Base-by-base conservation (phyloP, 2,329 filamentous ascomycete species). In the Verticillium longisporum region DNA sequence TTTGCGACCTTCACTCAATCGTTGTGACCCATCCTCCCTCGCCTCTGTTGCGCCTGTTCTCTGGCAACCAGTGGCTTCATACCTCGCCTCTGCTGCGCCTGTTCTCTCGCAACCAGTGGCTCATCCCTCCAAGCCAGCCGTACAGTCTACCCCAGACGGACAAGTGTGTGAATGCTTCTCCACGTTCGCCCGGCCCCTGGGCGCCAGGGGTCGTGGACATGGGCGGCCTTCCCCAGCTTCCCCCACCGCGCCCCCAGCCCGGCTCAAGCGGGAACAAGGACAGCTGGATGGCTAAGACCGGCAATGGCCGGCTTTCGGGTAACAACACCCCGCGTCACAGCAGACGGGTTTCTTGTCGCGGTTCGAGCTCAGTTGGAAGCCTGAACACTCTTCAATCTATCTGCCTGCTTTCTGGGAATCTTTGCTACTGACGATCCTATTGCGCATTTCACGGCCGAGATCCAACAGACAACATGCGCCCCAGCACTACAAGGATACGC, bases 221-320 rank as follows among this genome's bases (percentile, higher is more conserved):
- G 36, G 36, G 36, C 36, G 13, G 15, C 45, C 18, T 50, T 37
- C 55, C 32, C 55, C 55, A 56, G 32, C 34, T 56, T 37, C 55
- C 55, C 55, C 33, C 37, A 56, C 32, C 33, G 33, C 55, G 33
- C 55, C 55, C 54, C 55, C 32, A 36, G 55, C 32, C 55, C 55
- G 55, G 55, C 55, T 55, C 54, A 55, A 33, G 55, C 32, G 55
- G 55, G 34, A 50, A 7, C 15, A 37, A 14, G 32, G 15, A 21
- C 13, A 1, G n/a, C 15, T 7, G 13, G 21, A 56, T 69, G 66
- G 68, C 64, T 67, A 67, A 61, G 61, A 60, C 63, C 71, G 73
- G 73, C 72, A 74, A 74, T 74, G 72, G 67, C 64, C 72, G 72
- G 72, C 73, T 72, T 66, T 65, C 65, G 66, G 66, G 61, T 67